These are phyloP conservation scores for Mollisiaceae sp. DNA, from an alignment of 2,329 filamentous ascomycete genomes.

Conservation along the genomic window DNA sequence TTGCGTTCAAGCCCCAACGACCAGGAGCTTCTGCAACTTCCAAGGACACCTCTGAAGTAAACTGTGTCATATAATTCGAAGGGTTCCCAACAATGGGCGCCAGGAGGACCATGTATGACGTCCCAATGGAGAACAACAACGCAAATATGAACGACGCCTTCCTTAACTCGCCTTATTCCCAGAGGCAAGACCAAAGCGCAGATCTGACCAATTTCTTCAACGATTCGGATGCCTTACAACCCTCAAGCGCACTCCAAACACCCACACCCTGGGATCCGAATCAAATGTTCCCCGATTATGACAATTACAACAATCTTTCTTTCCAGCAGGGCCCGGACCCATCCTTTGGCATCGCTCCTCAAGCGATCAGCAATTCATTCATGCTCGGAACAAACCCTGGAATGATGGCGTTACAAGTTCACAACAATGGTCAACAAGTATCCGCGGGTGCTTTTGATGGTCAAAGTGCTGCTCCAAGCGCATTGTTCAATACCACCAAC, in stretches of 20 bases:
- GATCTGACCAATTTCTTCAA: conserved; percentile 1
- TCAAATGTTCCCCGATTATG: not conserved
- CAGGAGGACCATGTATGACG: too few species aligned
- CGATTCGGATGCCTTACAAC: not conserved
- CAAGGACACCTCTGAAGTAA: too few species aligned
- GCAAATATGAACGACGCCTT: not conserved
- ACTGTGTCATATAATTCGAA: too few species aligned
- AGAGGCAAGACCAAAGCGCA: not conserved
- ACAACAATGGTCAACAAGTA: not conserved
- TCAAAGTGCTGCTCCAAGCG: not conserved
- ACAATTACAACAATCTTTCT: not conserved
- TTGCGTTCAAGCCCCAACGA: too few species aligned
- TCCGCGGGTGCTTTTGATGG: not conserved
- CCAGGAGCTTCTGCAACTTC: too few species aligned
- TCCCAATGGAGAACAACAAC: not conserved
- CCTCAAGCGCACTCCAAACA: not conserved
- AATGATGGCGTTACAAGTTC: not conserved
- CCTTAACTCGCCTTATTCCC: not conserved
- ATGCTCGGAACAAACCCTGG: not conserved
- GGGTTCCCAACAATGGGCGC: too few species aligned
- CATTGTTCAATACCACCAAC: not conserved
- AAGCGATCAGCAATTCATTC: not conserved
- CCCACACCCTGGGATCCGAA: not conserved
- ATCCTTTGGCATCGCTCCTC: not conserved
- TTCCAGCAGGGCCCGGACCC: not conserved